A percentile compares a stretch with the other conserved stretches of the same genome.
Evolutionary conservation across 2,329 filamentous ascomycete genomes (phyloP).

Genomic region (Pseudogymnoascus sp.): DNA sequence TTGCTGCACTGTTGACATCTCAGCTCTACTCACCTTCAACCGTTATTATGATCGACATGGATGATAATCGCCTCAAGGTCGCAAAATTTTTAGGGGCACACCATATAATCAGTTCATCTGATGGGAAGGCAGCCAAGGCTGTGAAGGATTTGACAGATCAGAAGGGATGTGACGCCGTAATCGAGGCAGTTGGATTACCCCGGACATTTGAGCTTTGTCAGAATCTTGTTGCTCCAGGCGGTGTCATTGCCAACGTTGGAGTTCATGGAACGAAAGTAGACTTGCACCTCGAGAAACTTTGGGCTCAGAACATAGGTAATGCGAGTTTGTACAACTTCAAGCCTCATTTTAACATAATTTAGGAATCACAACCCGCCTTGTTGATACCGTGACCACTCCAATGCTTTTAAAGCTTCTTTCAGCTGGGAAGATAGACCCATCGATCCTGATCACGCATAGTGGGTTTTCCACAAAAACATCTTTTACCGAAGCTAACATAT

Average conservation of each 20-base stretch:
- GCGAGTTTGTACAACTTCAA: slow-evolving; percentile 16
- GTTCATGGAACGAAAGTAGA: slow-evolving; percentile 47
- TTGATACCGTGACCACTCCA: slow-evolving; percentile 39
- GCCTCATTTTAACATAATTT: background rate
- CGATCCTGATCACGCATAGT: slow-evolving; percentile 39
- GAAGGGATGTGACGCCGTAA: slow-evolving; percentile 47
- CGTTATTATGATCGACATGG: slow-evolving; percentile 44
- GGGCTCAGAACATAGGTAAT: slow-evolving; percentile 44
- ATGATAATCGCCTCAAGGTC: slow-evolving; percentile 37
- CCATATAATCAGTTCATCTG: slow-evolving; percentile 33
- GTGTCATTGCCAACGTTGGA: slow-evolving; percentile 48
- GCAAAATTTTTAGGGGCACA: slow-evolving; percentile 42
- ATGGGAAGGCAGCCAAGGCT: slow-evolving; percentile 29
- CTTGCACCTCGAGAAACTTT: slow-evolving; percentile 44
- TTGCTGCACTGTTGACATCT: slow-evolving; percentile 46
- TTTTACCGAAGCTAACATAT: slow-evolving; percentile 6
- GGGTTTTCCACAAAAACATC: slow-evolving; percentile 14
- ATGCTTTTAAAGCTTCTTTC: slow-evolving; percentile 40
- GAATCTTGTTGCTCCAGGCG: slow-evolving; percentile 43
- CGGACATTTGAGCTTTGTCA: slow-evolving; percentile 46
- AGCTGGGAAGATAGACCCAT: slow-evolving; percentile 34
- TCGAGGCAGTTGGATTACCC: slow-evolving; percentile 48
- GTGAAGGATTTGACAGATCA: slow-evolving; percentile 40
- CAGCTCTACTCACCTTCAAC: slow-evolving; percentile 44
- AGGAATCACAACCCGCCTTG: slow-evolving; percentile 40